Conservation (phyloP, 352 stramenopile species). For the Phytophthora sansomeana region DNA sequence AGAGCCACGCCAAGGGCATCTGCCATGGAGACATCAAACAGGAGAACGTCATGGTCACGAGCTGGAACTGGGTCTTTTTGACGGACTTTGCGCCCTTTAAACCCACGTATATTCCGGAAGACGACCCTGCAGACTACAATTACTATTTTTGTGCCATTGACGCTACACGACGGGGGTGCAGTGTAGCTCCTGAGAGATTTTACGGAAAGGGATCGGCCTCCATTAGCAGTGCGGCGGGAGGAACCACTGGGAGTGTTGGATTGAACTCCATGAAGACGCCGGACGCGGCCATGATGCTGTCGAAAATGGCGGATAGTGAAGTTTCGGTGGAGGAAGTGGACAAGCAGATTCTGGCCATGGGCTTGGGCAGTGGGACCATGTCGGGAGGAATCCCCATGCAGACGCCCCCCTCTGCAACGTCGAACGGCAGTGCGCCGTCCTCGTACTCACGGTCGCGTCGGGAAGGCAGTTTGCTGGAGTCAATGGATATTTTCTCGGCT, state of each 20-base stretch:
- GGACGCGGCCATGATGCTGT: constrained; percentile 71
- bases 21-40: constrained; percentile 98
- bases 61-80: constrained; percentile 97
- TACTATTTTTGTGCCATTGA: constrained; percentile 94
- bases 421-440: constrained; percentile 33
- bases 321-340: constrained; percentile 76
- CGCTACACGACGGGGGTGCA: constrained; percentile 92
- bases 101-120: constrained; percentile 94
- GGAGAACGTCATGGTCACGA: constrained; percentile 99
- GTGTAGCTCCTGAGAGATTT: constrained; percentile 94
- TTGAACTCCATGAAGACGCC: constrained; percentile 46
- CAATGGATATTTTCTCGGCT: constrained; percentile 99
- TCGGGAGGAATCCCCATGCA: constrained; percentile 33
- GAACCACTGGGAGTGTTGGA: constrained; percentile 28
- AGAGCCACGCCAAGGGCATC: constrained; percentile 93
- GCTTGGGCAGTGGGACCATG: constrained; percentile 37
- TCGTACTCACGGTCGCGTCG: constrained; percentile 56
- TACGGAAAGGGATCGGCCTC: constrained; percentile 49
- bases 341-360: constrained; percentile 76
- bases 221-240: constrained; percentile 6
- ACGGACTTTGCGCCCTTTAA: constrained; percentile 97
- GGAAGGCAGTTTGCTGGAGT: constrained; percentile 76
- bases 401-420: constrained; percentile 32
- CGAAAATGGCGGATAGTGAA: constrained; percentile 77
- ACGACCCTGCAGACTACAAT: constrained; percentile 96